These are phyloP conservation scores for Lycium barbarum DNA, from an alignment of 257 asterid species.

Conservation along the genomic window DNA sequence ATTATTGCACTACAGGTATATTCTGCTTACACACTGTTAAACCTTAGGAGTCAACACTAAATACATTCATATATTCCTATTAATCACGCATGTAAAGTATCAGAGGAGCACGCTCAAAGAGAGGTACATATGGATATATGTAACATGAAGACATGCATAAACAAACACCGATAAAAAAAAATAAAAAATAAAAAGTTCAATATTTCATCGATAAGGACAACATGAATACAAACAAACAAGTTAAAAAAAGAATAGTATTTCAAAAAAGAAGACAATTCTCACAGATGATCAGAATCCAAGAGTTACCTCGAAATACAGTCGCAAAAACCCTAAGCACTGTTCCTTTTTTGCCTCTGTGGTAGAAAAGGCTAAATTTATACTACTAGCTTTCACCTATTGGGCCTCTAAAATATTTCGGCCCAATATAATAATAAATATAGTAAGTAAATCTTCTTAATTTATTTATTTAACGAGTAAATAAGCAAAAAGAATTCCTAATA, in stretches of 20 bases:
- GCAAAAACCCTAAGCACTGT: not conserved
- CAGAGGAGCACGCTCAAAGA: not conserved
- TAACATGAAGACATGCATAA: not conserved
- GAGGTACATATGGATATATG: not conserved
- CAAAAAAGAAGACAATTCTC: not conserved
- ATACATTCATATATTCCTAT: not conserved
- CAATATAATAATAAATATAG: not conserved
- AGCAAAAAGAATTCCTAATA: not conserved
- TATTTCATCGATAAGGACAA: not conserved
- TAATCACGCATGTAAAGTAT: not conserved
- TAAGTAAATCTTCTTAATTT: not conserved
- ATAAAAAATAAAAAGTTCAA: not conserved
- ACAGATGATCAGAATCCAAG: not conserved
- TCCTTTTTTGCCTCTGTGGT: not conserved
- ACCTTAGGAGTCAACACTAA: not conserved
- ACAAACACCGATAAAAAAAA: not conserved
- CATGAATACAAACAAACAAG: not conserved
- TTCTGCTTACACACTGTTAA: too few relatives aligned
- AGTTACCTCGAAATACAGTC: not conserved
- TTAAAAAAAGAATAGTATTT: not conserved
- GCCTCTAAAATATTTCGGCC: not conserved
- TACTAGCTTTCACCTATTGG: not conserved
- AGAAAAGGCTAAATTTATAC: not conserved
- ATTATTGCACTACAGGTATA: not conserved
- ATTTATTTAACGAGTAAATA: conserved; percentile 6